A percentile compares a stretch with the other conserved stretches of the same genome.
phyloP scores from a whole-genome alignment of 202 grass and related monocot species.

The Carex arenaria region DNA sequence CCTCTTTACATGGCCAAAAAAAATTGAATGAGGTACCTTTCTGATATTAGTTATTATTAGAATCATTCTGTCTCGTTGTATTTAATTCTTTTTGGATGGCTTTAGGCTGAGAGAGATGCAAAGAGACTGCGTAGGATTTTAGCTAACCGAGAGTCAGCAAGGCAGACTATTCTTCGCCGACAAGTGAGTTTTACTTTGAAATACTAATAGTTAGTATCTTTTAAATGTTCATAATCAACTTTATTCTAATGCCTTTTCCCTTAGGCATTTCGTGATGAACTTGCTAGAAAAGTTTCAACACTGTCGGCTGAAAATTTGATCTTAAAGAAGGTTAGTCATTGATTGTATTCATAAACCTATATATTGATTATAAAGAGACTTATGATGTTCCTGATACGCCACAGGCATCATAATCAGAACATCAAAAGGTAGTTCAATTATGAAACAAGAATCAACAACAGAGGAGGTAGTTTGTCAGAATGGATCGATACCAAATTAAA shows the following conservation, averaged over 20 bases:
- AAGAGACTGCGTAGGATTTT: constrained; percentile 69
- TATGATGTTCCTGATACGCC: not conserved
- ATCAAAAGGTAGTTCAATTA: not conserved
- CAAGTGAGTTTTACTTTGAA: constrained; percentile 29
- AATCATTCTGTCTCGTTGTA: not conserved
- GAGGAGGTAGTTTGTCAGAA: not conserved
- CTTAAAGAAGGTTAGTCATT: constrained; percentile 58
- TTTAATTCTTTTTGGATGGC: not conserved
- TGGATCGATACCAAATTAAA: not conserved
- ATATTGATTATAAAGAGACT: not conserved
- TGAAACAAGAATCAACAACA: not conserved
- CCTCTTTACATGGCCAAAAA: not conserved
- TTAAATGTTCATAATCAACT: not conserved
- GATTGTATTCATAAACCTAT: not conserved
- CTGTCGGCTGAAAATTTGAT: constrained; percentile 51
- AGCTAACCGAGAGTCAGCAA: constrained; percentile 79
- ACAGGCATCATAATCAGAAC: not conserved
- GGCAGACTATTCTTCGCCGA: constrained; percentile 69
- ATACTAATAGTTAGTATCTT: not conserved
- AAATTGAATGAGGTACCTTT: not conserved
- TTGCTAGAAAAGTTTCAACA: constrained; percentile 50
- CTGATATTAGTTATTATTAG: not conserved
- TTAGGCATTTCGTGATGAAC: constrained; percentile 59
- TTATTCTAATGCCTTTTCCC: not conserved
- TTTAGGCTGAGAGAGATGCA: constrained; percentile 64